Percentiles rank a stretch among this genome's conserved stretches.
Conservation (phyloP, 2,329 filamentous ascomycete species). For the Dactylellina sp. region DNA sequence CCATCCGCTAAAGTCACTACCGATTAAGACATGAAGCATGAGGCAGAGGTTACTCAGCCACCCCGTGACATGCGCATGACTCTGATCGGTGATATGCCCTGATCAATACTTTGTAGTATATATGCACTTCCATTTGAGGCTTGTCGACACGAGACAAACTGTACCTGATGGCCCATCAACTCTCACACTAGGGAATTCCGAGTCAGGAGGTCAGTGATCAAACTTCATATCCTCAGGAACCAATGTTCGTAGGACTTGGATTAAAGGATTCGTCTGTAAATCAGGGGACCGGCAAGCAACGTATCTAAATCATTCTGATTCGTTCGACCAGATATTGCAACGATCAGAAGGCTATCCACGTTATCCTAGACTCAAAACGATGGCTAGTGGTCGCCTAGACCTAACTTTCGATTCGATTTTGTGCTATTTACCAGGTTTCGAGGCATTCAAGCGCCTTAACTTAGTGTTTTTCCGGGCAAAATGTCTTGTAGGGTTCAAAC, state of each 20-base stretch:
- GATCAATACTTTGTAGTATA: slow-evolving; percentile 22
- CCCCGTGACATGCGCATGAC: slow-evolving; percentile 40
- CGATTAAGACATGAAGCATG: slow-evolving; percentile 20
- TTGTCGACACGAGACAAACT: slow-evolving; percentile 38
- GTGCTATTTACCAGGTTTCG: slow-evolving; percentile 23
- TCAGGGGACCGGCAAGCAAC: slow-evolving; percentile 12
- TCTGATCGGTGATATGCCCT: slow-evolving; percentile 28
- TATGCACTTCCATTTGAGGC: slow-evolving; percentile 24
- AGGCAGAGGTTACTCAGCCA: slow-evolving; percentile 29
- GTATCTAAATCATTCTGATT: slow-evolving; percentile 18
- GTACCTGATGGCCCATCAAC: not conserved
- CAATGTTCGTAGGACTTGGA: not conserved
- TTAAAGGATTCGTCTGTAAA: slow-evolving; percentile 4
- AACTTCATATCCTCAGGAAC: not conserved
- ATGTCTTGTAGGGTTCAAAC: slow-evolving; percentile 32
- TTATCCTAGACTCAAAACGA: slow-evolving; percentile 24
- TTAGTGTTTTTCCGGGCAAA: not conserved
- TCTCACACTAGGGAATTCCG: slow-evolving; percentile 3
- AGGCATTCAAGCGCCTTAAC: slow-evolving; percentile 2
- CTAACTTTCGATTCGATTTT: not conserved
- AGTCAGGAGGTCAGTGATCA: slow-evolving; percentile 17
- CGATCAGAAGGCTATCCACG: slow-evolving; percentile 2
- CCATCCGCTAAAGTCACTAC: slow-evolving; percentile 20
- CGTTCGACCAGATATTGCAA: slow-evolving; percentile 14
- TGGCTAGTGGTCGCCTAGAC: not conserved